Evolutionary conservation across 345 rosid species (phyloP).

Genomic region (Erysimum cheiranthoides): DNA sequence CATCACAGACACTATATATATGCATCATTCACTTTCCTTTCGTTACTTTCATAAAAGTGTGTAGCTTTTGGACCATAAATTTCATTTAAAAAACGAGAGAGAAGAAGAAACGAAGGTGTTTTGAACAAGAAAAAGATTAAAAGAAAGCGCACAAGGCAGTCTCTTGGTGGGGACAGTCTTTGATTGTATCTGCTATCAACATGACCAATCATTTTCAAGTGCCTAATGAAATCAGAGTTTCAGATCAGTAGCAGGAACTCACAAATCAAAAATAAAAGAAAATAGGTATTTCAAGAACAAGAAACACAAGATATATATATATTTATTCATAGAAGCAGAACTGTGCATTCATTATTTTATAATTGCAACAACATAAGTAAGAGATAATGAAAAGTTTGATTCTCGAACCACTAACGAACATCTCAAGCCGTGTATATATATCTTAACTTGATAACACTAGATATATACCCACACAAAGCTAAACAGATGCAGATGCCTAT

Average conservation of each 20-base stretch:
- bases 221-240: constrained; percentile 43
- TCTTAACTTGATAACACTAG: constrained; percentile 35
- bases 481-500: constrained; percentile 35
- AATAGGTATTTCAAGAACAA: constrained; percentile 22
- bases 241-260: constrained; percentile 46
- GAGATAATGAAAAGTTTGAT: constrained; percentile 32
- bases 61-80: constrained; percentile 48
- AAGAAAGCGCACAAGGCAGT: constrained; percentile 43
- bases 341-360: constrained; percentile 24
- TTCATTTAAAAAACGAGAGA: constrained; percentile 35
- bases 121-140: constrained; percentile 44
- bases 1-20: constrained; percentile 33
- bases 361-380: constrained; percentile 29
- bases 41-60: constrained; percentile 45
- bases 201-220: constrained; percentile 48
- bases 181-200: constrained; percentile 41
- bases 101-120: constrained; percentile 37
- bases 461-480: constrained; percentile 33
- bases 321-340: constrained; percentile 23
- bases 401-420: constrained; percentile 42
- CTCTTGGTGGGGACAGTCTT: constrained; percentile 47
- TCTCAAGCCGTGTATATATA: constrained; percentile 25
- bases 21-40: constrained; percentile 40
- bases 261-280: constrained; percentile 30
- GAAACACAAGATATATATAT: constrained; percentile 14